These are phyloP conservation scores for Penicillium roqueforti DNA, from an alignment of 495 filamentous ascomycete species.

Conservation along the genomic window DNA sequence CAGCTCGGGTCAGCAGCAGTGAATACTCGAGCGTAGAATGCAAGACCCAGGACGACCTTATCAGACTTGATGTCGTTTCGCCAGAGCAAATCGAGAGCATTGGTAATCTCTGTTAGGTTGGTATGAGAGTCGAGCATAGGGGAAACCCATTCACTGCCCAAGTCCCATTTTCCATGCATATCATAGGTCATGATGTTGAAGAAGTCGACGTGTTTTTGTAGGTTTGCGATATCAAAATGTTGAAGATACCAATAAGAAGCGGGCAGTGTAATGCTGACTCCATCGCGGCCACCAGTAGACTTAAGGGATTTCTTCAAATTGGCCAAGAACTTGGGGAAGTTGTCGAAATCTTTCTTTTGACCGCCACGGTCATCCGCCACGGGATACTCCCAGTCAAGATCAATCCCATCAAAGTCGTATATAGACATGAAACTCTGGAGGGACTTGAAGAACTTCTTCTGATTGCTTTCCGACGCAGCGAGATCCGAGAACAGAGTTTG, in stretches of 20 bases:
- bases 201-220: slow-evolving; percentile 43
- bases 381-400: slow-evolving; percentile 59
- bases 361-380: slow-evolving; percentile 38
- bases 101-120: slow-evolving; percentile 38
- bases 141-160: slow-evolving; percentile 16
- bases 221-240: slow-evolving; percentile 36
- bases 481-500: slow-evolving; percentile 28
- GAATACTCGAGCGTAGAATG: slow-evolving; percentile 41
- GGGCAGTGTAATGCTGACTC: slow-evolving; percentile 39
- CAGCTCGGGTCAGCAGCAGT: slow-evolving; percentile 34
- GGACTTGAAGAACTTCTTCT: slow-evolving; percentile 42
- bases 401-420: slow-evolving; percentile 53
- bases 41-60: slow-evolving; percentile 41
- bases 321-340: slow-evolving; percentile 38
- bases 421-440: slow-evolving; percentile 37
- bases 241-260: slow-evolving; percentile 42
- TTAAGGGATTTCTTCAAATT: slow-evolving; percentile 39
- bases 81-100: slow-evolving; percentile 38
- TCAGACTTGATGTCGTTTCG: slow-evolving; percentile 26
- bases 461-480: slow-evolving; percentile 20
- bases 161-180: slow-evolving; percentile 39
- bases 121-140: slow-evolving; percentile 28
- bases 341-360: slow-evolving; percentile 31
- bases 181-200: slow-evolving; percentile 52
- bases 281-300: slow-evolving; percentile 24